Percentiles rank a stretch among this genome's conserved stretches.
phyloP scores from a whole-genome alignment of 768 basidiomycete genomes.

The Stropharia rugosoannulata region DNA sequence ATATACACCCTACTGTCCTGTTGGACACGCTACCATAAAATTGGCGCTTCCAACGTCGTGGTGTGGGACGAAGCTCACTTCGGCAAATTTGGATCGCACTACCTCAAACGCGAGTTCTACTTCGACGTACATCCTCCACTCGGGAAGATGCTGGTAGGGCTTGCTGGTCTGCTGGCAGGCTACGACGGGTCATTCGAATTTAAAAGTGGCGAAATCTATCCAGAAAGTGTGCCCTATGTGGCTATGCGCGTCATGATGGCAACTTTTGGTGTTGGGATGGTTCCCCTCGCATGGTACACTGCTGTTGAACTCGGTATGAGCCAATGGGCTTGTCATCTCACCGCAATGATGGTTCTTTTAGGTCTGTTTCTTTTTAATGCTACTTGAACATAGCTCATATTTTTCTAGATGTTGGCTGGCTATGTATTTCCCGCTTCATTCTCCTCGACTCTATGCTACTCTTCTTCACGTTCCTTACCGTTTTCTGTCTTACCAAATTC shows the following conservation, averaged over 20 bases:
- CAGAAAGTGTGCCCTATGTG: slow-evolving; percentile 83
- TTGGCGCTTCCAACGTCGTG: slow-evolving; percentile 82
- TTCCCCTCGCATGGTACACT: slow-evolving; percentile 96
- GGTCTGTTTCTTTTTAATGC: slow-evolving; percentile 48
- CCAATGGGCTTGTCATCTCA: slow-evolving; percentile 84
- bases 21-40: slow-evolving; percentile 93
- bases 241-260: slow-evolving; percentile 96
- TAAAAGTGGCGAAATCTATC: slow-evolving; percentile 87
- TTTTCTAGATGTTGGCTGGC: slow-evolving; percentile 86
- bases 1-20: slow-evolving; percentile 93
- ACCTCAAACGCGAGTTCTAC: slow-evolving; percentile 98
- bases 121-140: slow-evolving; percentile 99
- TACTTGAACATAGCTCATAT: background rate
- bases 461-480: slow-evolving; percentile 97
- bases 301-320: slow-evolving; percentile 93
- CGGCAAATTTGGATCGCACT: slow-evolving; percentile 98
- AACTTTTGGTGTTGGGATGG: slow-evolving; percentile 91
- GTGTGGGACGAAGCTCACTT: slow-evolving; percentile 99
- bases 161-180: slow-evolving; percentile 87
- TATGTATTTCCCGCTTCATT: slow-evolving; percentile 96
- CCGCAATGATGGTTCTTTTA: slow-evolving; percentile 89
- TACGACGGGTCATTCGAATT: slow-evolving; percentile 94
- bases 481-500: slow-evolving; percentile 93
- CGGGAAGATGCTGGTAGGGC: slow-evolving; percentile 98
- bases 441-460: slow-evolving; percentile 98